Conservation (phyloP, 2,329 filamentous ascomycete genomes). For the Aspergillus eucalypticola region DNA sequence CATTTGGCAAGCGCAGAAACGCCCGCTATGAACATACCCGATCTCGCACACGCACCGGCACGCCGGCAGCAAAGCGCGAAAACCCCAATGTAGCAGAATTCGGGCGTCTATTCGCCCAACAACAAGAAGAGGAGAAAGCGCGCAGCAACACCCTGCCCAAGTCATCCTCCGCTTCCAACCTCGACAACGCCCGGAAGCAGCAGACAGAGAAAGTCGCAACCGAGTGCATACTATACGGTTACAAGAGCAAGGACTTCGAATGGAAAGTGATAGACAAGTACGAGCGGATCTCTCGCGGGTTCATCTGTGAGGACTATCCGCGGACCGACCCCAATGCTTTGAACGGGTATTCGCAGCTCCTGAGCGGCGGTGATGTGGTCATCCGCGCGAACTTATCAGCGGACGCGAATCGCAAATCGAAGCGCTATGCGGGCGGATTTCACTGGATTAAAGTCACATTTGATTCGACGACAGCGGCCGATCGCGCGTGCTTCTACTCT, state of each 20-base stretch:
- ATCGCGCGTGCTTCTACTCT: constrained; percentile 67
- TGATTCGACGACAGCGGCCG: constrained; percentile 70
- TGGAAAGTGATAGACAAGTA: constrained; percentile 89
- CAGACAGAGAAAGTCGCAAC: constrained; percentile 58
- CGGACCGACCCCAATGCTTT: constrained; percentile 74
- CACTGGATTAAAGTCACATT: constrained; percentile 93
- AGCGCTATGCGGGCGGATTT: constrained; percentile 76
- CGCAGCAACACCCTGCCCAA: constrained; percentile 35
- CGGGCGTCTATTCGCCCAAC: constrained; percentile 45
- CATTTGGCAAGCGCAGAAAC: constrained; percentile 59
- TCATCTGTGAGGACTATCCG: constrained; percentile 91
- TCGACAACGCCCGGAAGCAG: constrained; percentile 41
- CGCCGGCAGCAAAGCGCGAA: constrained; percentile 56
- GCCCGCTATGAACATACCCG: constrained; percentile 46
- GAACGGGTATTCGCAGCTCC: constrained; percentile 68
- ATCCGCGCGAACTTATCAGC: constrained; percentile 67
- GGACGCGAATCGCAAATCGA: constrained; percentile 76
- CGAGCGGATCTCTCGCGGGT: constrained; percentile 75
- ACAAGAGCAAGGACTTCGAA: constrained; percentile 64
- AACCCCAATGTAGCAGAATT: constrained; percentile 55
- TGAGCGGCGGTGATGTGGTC: constrained; percentile 71
- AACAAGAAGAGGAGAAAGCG: constrained; percentile 46
- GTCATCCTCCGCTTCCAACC: constrained; percentile 43
- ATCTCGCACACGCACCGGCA: constrained; percentile 60
- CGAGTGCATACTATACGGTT: constrained; percentile 85